phyloP scores from a whole-genome alignment of 2,329 filamentous ascomycete genomes.

The Alternaria arbusti region DNA sequence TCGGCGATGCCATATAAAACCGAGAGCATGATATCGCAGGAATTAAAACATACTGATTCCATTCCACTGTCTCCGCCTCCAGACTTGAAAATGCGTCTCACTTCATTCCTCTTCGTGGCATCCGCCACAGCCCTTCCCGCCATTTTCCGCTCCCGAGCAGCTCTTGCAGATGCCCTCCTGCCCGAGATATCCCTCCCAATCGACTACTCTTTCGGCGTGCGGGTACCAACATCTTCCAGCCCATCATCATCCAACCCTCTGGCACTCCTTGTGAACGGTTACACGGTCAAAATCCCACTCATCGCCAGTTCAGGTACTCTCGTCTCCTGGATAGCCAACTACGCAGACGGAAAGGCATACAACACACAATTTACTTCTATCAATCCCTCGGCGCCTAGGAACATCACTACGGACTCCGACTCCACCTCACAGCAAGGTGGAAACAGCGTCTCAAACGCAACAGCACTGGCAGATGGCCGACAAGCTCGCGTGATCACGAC shows the following conservation, averaged over 20 bases:
- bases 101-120: neutral
- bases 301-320: neutral
- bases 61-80: neutral
- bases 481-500: neutral
- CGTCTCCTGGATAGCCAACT: conserved; percentile 1
- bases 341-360: neutral
- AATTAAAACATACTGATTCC: neutral
- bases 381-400: neutral
- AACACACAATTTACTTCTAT: neutral
- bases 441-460: neutral
- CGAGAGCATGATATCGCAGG: neutral
- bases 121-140: neutral
- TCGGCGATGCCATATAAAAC: neutral
- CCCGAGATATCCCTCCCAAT: neutral
- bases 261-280: neutral
- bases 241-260: neutral
- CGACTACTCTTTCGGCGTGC: neutral
- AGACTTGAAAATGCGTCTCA: neutral
- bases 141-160: neutral
- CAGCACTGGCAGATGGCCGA: neutral
- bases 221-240: neutral
- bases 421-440: neutral
- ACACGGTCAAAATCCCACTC: neutral
- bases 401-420: neutral
- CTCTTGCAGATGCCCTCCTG: neutral